phyloP scores from a whole-genome alignment of 1,284 basidiomycete species.

The Apiotrichum laibachii region DNA sequence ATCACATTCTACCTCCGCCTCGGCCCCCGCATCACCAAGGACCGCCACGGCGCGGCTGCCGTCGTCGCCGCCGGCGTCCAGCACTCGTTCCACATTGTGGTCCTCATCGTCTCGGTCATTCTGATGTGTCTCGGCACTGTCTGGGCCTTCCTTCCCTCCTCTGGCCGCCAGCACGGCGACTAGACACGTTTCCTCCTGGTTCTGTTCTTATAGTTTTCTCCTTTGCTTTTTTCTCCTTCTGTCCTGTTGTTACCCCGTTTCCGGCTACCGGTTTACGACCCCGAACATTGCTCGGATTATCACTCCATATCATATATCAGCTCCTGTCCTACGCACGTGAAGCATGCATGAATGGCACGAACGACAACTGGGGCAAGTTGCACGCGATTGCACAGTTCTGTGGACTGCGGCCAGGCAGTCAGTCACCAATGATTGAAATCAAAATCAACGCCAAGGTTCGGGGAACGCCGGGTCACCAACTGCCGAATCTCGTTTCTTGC shows the following conservation, averaged over 20 bases:
- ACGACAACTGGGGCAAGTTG: too few species aligned
- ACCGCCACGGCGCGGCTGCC: constrained; percentile 50
- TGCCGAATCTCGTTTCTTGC: background rate
- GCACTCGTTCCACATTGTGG: constrained; percentile 57
- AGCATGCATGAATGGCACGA: too few species aligned
- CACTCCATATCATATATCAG: too few species aligned
- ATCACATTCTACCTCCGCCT: constrained; percentile 46
- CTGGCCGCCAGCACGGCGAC: constrained; percentile 2
- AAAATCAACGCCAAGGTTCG: too few species aligned
- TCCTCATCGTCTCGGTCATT: constrained; percentile 60
- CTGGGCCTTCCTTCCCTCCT: constrained; percentile 59
- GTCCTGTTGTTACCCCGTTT: too few species aligned
- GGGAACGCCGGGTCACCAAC: background rate
- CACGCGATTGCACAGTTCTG: too few species aligned
- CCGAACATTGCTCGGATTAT: too few species aligned
- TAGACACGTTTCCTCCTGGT: background rate
- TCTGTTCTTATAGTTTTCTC: background rate
- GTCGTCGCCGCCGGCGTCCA: constrained; percentile 56
- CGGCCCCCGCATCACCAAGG: constrained; percentile 25
- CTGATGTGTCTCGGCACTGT: constrained; percentile 78
- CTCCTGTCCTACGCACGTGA: too few species aligned
- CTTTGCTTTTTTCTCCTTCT: background rate
- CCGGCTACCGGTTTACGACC: too few species aligned
- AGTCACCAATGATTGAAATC: too few species aligned
- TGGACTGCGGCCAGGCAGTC: too few species aligned